Base-by-base conservation (phyloP, 495 filamentous ascomycete species). In the Chaetomium cochliodes region DNA sequence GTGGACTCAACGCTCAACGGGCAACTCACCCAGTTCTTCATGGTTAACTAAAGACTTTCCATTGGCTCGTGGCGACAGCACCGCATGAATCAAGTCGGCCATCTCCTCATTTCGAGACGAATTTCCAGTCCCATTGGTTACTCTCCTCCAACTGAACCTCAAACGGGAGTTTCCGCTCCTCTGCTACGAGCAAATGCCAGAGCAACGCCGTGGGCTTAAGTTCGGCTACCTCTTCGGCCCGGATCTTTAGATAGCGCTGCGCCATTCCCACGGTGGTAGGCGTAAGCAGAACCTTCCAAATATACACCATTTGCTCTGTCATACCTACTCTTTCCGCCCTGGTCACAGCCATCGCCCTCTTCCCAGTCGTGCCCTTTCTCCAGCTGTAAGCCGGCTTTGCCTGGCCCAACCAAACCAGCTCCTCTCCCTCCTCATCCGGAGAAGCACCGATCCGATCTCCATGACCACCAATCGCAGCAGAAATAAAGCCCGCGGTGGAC, bases 141-240 rank as follows among this genome's bases (percentile, higher is more conserved):
- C 7, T 7, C 7, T 33, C 30, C 7, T 33, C 30, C 30, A 3
- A 3, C 30, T 3, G 3, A 7, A 3, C 30, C 30, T 7, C 30
- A 33, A 33, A 7, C 30, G 30, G 30, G 30, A 7, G 3, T 33
- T 3, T 33, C 23, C 16, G 26, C 56, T 58, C 56, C 56, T 46
- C 41, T 2, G 56, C 56, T 26, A 58, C 41, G 7, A 58, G 56
- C 56, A 58, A 37, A 2, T 46, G 23, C 56, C 56, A 58, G 41
- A 58, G 16, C 16, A 58, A 3, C 5, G 23, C 55, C 37, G 25
- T 4, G n/a, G 28, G n/a, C 1, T 2, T 37, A 18, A 3, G 20
- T 5, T 9, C 47, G 20, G 2, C 12, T 13, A 25, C 7, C 8
- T 15, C 8, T 7, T 50, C 20, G 20, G 1, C 25, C 50, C 25